Base-by-base conservation (phyloP, 495 filamentous ascomycete genomes). In the Haplographium delicatum region DNA sequence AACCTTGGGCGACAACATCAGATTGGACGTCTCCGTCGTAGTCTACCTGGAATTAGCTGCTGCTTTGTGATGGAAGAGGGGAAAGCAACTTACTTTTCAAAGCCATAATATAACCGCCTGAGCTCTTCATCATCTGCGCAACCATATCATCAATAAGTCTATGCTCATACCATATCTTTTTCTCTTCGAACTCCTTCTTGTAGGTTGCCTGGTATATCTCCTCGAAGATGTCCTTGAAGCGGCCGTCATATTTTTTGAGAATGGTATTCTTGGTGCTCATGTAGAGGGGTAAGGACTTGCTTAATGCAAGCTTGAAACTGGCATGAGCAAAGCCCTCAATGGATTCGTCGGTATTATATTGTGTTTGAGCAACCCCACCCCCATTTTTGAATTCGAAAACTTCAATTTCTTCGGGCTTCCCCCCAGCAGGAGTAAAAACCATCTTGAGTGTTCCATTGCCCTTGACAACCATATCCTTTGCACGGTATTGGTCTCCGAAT, bases 261-360 rank as follows among this genome's bases (percentile, higher is more conserved):
- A 98, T 98, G 53, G 93, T 98, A 74, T 97, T 96, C 83, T 98
- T 98, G 67, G 93, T 98, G 79, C 86, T 93, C 90, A 97, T 89
- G 72, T 97, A 98, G 59, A 98, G 72, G 15, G 93, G 93, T 35
- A 96, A 70, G 50, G 71, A 72, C 80, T 95, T 94, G 66, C 79
- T 74, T 25, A 98, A 70, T 16, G 93, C 93, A 54, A 95, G 78
- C 80, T 96, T 94, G 83, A 98, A 97, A 58, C 81, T 86, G 44
- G 93, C 86, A 62, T 96, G 93, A 47, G 93, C 93, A 63, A 98
- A 98, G 40, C 93, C 93, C 20, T 72, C 67, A 65, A 98, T 98
- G 57, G 86, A 91, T 56, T 96, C 93, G 58, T 91, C 82, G 31
- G 93, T 97, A 79, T 98, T 98, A 78, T 97, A 98, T 78, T 93